Conservation (phyloP, 257 asterid genomes). For the Solanum tacnaense region DNA sequence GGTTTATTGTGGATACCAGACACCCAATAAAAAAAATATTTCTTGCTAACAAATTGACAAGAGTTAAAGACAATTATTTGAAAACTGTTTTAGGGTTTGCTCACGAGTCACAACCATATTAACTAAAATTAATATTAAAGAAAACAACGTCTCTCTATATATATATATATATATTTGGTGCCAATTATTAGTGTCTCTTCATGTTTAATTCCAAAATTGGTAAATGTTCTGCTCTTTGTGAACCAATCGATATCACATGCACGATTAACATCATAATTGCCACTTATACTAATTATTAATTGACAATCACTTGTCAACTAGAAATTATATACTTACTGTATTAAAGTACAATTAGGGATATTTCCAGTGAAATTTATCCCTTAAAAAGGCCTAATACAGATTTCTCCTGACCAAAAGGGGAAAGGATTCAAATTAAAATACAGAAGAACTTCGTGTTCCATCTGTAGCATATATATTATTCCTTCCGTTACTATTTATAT, state of each 20-base stretch:
- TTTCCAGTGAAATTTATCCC: not conserved
- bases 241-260: not conserved
- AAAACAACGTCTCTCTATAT: not conserved
- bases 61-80: not conserved
- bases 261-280: not conserved
- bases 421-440: not conserved
- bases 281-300: not conserved
- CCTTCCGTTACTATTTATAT: too few relatives aligned
- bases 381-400: not conserved
- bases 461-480: too few relatives aligned
- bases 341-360: not conserved
- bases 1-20: rapidly evolving
- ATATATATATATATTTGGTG: not conserved
- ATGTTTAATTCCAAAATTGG: not conserved
- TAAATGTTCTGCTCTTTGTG: not conserved
- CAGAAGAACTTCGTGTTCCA: not conserved
- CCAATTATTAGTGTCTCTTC: not conserved
- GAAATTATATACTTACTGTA: not conserved
- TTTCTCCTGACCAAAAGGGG: not conserved
- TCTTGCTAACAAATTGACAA: not conserved
- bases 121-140: not conserved
- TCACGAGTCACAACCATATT: not conserved
- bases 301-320: not conserved
- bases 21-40: not conserved
- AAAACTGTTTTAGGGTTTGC: not conserved